Conservation (phyloP, 495 filamentous ascomycete genomes). For the Daldinia decipiens region DNA sequence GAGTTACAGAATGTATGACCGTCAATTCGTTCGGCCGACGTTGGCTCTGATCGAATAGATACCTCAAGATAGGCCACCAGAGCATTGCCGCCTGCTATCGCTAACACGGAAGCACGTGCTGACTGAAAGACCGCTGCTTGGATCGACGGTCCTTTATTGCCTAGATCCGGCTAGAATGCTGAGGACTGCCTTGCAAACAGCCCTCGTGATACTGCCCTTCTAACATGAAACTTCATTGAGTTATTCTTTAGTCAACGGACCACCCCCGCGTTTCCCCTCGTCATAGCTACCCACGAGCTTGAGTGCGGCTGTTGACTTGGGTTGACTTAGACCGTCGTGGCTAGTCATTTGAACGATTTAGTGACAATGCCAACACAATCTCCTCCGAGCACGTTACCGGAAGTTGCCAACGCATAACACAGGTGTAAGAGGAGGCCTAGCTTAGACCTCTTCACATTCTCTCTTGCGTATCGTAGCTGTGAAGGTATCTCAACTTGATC, state of each 20-base stretch:
- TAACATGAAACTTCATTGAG: constrained; percentile 37
- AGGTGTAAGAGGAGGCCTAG: constrained; percentile 35
- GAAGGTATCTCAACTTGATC: constrained; percentile 24
- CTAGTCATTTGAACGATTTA: constrained; percentile 45
- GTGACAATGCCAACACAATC: constrained; percentile 42
- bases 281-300: constrained; percentile 22
- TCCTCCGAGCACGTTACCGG: constrained; percentile 37
- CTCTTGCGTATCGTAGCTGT: constrained; percentile 9
- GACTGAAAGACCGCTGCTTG: constrained; percentile 18
- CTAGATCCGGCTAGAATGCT: constrained; percentile 42
- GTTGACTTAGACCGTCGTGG: constrained; percentile 12
- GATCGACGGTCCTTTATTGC: constrained; percentile 31
- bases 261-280: constrained; percentile 36
- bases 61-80: constrained; percentile 3
- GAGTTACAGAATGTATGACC: constrained; percentile 15
- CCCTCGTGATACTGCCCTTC: constrained; percentile 41
- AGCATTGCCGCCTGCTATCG: constrained; percentile 18
- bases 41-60: constrained; percentile 36
- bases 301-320: constrained; percentile 21
- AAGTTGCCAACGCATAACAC: constrained; percentile 41
- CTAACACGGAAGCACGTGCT: constrained; percentile 31
- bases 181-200: constrained; percentile 32
- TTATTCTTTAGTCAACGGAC: constrained; percentile 32
- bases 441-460: constrained; percentile 22
- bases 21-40: constrained; percentile 31